Conservation (phyloP, 225 moss, liverwort and hornwort species). For the Antitrichia curtipendula region DNA sequence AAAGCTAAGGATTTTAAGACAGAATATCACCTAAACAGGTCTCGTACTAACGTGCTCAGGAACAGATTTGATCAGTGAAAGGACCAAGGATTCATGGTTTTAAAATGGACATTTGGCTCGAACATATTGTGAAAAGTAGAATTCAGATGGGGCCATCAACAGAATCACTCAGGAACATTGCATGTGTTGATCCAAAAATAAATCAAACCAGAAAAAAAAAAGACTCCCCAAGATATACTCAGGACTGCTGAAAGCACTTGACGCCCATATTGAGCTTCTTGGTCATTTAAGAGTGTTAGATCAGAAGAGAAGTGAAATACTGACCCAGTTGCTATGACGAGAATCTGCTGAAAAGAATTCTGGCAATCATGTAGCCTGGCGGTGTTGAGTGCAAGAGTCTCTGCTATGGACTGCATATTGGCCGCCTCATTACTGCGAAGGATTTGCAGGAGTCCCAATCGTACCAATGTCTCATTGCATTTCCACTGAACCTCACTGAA, state of each 20-base stretch:
- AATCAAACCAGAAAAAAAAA: background rate
- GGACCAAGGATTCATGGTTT: background rate
- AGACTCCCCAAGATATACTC: too few species aligned
- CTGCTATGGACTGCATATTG: conserved; percentile 47
- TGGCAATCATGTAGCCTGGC: conserved; percentile 63
- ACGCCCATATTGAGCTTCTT: background rate
- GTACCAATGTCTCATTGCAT: conserved; percentile 51
- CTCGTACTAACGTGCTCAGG: background rate
- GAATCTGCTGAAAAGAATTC: conserved; percentile 71
- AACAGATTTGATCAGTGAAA: background rate
- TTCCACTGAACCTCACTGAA: conserved; percentile 55
- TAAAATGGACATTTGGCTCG: background rate
- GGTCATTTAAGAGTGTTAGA: background rate
- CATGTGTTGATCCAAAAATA: background rate
- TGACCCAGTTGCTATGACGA: conserved; percentile 91
- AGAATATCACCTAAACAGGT: background rate
- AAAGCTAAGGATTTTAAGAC: background rate
- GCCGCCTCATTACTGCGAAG: conserved; percentile 58
- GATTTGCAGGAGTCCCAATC: conserved; percentile 59
- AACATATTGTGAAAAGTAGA: background rate
- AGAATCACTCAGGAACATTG: background rate
- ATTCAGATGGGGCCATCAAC: background rate
- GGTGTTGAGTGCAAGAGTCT: conserved; percentile 71
- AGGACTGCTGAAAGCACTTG: background rate
- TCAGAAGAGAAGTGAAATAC: background rate